Evolutionary conservation across 208 protist species (phyloP).

Genomic region (Crithidia mellificae): DNA sequence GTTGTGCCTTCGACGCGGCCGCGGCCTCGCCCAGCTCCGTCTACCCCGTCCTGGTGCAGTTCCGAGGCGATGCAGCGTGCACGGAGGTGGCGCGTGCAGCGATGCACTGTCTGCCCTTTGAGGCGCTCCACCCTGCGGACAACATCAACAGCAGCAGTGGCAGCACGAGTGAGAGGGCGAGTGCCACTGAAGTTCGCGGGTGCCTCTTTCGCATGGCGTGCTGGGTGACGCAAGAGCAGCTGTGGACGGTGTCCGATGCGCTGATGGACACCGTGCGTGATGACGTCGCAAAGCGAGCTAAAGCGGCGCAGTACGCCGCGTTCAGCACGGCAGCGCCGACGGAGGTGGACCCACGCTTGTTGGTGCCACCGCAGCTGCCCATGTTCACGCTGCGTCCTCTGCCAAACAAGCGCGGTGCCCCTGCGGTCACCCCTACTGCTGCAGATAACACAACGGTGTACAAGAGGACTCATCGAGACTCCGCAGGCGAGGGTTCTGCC

Average conservation of each 20-base stretch:
- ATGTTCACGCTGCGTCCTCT: slow-evolving; percentile 32
- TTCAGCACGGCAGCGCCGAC: slow-evolving; percentile 22
- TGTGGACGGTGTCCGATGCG: slow-evolving; percentile 63
- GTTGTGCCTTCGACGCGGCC: slow-evolving; percentile 32
- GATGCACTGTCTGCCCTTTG: slow-evolving; percentile 89
- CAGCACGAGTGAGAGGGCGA: not conserved
- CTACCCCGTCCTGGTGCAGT: slow-evolving; percentile 62
- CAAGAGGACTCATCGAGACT: not conserved
- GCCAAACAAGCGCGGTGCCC: not conserved
- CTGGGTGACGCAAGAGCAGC: slow-evolving; percentile 64
- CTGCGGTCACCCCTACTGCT: not conserved
- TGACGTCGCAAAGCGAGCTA: slow-evolving; percentile 46
- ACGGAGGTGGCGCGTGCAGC: slow-evolving; percentile 64
- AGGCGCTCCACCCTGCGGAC: slow-evolving; percentile 41
- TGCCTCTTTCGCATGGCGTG: slow-evolving; percentile 48
- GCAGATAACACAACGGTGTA: not conserved
- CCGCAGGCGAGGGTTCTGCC: slow-evolving; percentile 2
- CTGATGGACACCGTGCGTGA: slow-evolving; percentile 56
- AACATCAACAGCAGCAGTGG: not conserved
- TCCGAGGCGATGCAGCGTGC: slow-evolving; percentile 50
- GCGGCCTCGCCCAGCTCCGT: slow-evolving; percentile 11
- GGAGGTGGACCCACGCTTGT: slow-evolving; percentile 29
- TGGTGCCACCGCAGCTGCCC: slow-evolving; percentile 28
- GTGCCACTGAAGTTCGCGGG: slow-evolving; percentile 1
- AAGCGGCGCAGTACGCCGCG: slow-evolving; percentile 28